Evolutionary conservation across 2,329 filamentous ascomycete species (phyloP).

Genomic region (Phialophora tarda): DNA sequence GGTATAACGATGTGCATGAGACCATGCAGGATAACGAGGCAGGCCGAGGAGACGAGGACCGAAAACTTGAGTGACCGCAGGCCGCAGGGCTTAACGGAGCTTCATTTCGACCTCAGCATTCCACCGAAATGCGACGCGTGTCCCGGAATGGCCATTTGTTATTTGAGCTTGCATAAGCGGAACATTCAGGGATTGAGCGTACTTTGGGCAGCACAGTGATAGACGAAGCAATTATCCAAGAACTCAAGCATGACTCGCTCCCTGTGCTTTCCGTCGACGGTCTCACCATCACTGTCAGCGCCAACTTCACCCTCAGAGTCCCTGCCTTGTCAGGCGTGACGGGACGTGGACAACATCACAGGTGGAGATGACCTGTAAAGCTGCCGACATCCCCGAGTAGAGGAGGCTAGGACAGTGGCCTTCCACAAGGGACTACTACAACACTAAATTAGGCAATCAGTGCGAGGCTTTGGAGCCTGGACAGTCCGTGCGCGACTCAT

Average conservation of each 20-base stretch:
- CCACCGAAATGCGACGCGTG: not conserved
- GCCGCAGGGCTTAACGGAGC: not conserved
- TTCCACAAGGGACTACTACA: no score
- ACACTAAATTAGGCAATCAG: no score
- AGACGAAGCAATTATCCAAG: not conserved
- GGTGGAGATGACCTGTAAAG: not conserved
- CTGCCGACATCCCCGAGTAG: not conserved
- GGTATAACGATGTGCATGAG: slow-evolving; percentile 34
- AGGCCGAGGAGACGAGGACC: slow-evolving; percentile 9
- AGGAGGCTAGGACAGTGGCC: not conserved
- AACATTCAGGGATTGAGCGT: slow-evolving; percentile 11
- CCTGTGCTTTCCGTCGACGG: not conserved
- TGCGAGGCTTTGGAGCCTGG: not conserved
- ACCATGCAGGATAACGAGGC: slow-evolving; percentile 24
- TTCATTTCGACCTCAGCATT: not conserved
- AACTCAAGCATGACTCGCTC: not conserved
- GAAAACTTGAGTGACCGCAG: not conserved
- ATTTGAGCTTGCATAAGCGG: slow-evolving; percentile 18
- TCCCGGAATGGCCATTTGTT: not conserved
- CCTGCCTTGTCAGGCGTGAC: not conserved
- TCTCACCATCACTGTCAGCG: not conserved
- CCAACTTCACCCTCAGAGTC: not conserved
- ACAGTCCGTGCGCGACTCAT: not conserved
- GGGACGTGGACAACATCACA: not conserved
- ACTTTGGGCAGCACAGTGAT: not conserved